Conservation (phyloP, 139 green algal species). For the Tetraselmis chui region DNA sequence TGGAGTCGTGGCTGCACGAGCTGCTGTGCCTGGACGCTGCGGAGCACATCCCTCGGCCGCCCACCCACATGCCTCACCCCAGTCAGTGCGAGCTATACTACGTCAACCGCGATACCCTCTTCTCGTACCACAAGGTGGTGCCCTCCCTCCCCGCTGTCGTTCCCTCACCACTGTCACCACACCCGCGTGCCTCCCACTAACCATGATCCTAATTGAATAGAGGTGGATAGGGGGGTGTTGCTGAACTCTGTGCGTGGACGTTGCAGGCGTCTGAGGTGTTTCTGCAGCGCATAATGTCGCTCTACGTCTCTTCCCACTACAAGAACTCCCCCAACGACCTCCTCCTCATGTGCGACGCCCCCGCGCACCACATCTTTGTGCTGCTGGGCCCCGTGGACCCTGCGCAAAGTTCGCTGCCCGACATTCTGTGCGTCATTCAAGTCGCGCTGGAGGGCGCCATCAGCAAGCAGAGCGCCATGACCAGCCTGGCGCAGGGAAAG, state of each 20-base stretch:
- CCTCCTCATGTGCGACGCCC: conserved; percentile 89
- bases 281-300: conserved; percentile 82
- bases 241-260: no score
- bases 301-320: conserved; percentile 94
- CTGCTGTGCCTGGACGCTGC: conserved; percentile 91
- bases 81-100: conserved; percentile 92
- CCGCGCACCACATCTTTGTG: conserved; percentile 95
- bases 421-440: conserved; percentile 87
- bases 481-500: conserved; percentile 69
- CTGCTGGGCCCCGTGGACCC: conserved; percentile 87
- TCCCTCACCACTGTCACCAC: not conserved
- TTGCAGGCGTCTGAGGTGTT: conserved; percentile 55
- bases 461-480: conserved; percentile 50
- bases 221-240: not conserved
- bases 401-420: conserved; percentile 68
- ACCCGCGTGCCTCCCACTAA: not conserved
- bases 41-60: conserved; percentile 64
- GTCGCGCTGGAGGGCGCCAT: conserved; percentile 90
- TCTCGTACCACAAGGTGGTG: conserved; percentile 84
- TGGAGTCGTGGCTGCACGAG: conserved; percentile 90
- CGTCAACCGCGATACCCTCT: conserved; percentile 94
- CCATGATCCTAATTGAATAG: no score
- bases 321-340: conserved; percentile 98
- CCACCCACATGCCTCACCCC: conserved; percentile 76
- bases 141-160: no score